A percentile compares a stretch with the other conserved stretches of the same genome.
These are phyloP conservation scores for Wickerhamiella siamensis DNA, from an alignment of 805 yeast genomes.

Conservation along the genomic window DNA sequence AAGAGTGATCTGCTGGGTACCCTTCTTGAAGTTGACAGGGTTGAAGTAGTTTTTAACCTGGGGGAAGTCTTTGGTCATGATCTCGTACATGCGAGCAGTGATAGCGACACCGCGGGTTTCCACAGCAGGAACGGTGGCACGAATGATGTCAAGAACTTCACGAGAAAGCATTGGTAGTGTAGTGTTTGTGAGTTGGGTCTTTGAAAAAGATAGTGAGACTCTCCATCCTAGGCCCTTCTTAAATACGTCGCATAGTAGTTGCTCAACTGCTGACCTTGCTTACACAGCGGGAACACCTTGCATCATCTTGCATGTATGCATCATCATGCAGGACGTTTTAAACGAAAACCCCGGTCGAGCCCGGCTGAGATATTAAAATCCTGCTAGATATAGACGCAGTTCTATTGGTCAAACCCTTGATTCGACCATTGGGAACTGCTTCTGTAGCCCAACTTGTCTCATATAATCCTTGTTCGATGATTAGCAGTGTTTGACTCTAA, in stretches of 20 bases:
- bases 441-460: no score
- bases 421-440: no score
- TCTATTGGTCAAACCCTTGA: no score
- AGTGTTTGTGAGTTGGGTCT: not conserved
- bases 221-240: no score
- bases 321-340: not conserved
- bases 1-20: conserved; percentile 47
- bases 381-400: no score
- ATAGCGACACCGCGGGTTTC: conserved; percentile 40
- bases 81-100: conserved; percentile 39
- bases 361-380: no score
- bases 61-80: conserved; percentile 40
- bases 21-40: conserved; percentile 38
- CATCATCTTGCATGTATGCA: not conserved
- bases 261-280: not conserved
- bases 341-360: not conserved
- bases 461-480: no score
- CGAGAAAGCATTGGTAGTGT: not conserved
- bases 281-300: not conserved
- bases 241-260: no score
- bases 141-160: conserved; percentile 10
- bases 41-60: conserved; percentile 50
- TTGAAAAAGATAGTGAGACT: no score
- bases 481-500: no score
- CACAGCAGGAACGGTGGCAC: conserved; percentile 35